phyloP scores from a whole-genome alignment of 2,329 filamentous ascomycete species.

The Colletotrichum simmondsii region DNA sequence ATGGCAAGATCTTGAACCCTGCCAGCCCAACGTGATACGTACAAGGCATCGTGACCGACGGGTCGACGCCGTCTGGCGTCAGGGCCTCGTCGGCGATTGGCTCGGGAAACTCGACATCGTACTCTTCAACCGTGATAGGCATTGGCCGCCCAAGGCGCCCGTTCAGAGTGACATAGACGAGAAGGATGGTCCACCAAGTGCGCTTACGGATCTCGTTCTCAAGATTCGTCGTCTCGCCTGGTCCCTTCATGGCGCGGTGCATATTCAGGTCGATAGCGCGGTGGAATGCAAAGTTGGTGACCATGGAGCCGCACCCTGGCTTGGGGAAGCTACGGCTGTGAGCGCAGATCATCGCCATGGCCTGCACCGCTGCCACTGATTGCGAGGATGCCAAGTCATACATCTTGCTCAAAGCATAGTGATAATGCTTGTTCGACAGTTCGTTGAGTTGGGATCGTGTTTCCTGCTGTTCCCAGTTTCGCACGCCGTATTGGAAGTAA shows the following conservation, averaged over 20 bases:
- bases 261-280: constrained; percentile 80
- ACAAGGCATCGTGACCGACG: constrained; percentile 67
- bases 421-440: constrained; percentile 81
- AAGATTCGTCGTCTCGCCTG: constrained; percentile 61
- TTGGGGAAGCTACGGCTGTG: constrained; percentile 84
- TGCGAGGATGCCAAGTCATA: constrained; percentile 71
- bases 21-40: constrained; percentile 74
- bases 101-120: constrained; percentile 82
- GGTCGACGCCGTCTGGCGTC: constrained; percentile 71
- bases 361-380: constrained; percentile 76
- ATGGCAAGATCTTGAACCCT: constrained; percentile 71
- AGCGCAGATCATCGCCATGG: constrained; percentile 75
- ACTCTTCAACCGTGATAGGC: constrained; percentile 77
- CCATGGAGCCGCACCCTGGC: constrained; percentile 77
- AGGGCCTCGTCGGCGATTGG: constrained; percentile 77
- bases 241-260: constrained; percentile 73
- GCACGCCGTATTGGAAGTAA: constrained; percentile 79
- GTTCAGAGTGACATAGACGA: constrained; percentile 74
- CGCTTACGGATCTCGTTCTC: constrained; percentile 82
- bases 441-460: constrained; percentile 67
- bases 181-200: constrained; percentile 79
- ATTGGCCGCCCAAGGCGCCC: constrained; percentile 83
- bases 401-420: constrained; percentile 77
- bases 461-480: constrained; percentile 69
- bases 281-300: constrained; percentile 72